Base-by-base conservation (phyloP, 306 rosid species). In the Rubus parviflorus region DNA sequence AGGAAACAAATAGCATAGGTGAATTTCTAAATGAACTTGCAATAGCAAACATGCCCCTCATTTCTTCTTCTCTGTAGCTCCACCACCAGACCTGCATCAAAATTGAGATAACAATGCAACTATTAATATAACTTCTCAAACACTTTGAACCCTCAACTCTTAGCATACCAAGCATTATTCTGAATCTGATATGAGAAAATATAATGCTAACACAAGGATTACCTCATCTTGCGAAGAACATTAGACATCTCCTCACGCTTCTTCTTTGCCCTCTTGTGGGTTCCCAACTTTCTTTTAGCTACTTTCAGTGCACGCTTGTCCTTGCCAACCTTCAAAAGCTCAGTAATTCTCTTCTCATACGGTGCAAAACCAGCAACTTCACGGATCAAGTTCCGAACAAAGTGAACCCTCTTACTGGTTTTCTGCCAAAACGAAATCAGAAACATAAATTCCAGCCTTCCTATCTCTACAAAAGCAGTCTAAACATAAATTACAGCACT, bases 281-380 rank as follows among this genome's bases (percentile, higher is more conserved):
- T 92, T 72, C 92, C 97, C n/a, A 95, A 81, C 95, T 92, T 95
- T 77, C 93, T 85, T 63, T 92, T 95, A 0, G 97, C 97, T 15
- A 92, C 97, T 51, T 90, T 95, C 42, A 95, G 72, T 1, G 97
- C 98, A 9, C 97, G 87, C 88, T 95, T 95, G 52, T 92, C 98
- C 75, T 95, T 95, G 13, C 97, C 98, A 16, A 95, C 97, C 81
- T 95, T 95, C n/a, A 95, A 82, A 68, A 95, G 92, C 90, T 95
- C 98, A 45, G 97, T 95, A 48, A 95, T 95, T 60, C 97, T 84
- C 89, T 92, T 92, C 49, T 92, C 98, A 72, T 92, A 95, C 1
- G 95, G 97, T 1, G 98, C 98, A 79, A 95, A 92, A 0, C 97
- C 98, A 46, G 97, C 93, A 73, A 95, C 97, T 73, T 92, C 97